phyloP scores from a whole-genome alignment of 2,329 filamentous ascomycete species.

The Ophiocordyceps camponoti-floridani region DNA sequence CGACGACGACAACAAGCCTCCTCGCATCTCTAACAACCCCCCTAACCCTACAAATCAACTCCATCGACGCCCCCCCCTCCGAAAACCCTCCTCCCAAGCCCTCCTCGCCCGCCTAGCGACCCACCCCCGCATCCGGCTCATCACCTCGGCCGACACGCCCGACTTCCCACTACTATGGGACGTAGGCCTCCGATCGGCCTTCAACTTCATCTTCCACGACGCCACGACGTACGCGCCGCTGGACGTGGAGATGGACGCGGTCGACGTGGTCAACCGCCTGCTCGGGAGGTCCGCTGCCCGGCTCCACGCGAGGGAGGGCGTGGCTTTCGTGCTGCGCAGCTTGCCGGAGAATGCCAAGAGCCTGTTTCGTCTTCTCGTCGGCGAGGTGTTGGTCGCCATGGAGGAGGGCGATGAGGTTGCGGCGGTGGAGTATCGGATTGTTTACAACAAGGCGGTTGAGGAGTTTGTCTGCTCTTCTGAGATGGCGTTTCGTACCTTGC shows the following conservation, averaged over 20 bases:
- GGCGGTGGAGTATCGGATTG: slow-evolving; percentile 72
- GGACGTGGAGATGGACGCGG: slow-evolving; percentile 56
- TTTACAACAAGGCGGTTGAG: slow-evolving; percentile 92
- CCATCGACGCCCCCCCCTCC: slow-evolving; percentile 68
- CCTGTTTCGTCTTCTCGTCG: slow-evolving; percentile 69
- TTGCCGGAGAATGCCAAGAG: slow-evolving; percentile 83
- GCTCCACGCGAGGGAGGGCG: slow-evolving; percentile 77
- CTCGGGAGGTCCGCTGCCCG: slow-evolving; percentile 65
- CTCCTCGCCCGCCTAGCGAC: slow-evolving; percentile 61
- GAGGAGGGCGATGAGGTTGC: slow-evolving; percentile 36
- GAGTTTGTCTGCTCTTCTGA: slow-evolving; percentile 96
- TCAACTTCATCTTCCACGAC: slow-evolving; percentile 85
- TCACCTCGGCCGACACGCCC: slow-evolving; percentile 75
- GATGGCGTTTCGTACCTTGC: slow-evolving; percentile 80
- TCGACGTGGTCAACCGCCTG: slow-evolving; percentile 79
- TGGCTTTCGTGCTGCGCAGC: slow-evolving; percentile 77
- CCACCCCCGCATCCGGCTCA: slow-evolving; percentile 51
- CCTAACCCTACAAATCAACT: slow-evolving; percentile 56
- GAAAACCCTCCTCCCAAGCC: slow-evolving; percentile 50
- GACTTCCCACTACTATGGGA: slow-evolving; percentile 85
- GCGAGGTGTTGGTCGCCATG: slow-evolving; percentile 60
- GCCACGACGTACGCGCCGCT: slow-evolving; percentile 75
- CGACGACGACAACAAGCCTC: slow-evolving; percentile 47
- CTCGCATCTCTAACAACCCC: slow-evolving; percentile 23
- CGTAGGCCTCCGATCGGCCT: slow-evolving; percentile 60